These are phyloP conservation scores for Citrullus mucosospermus DNA, from an alignment of 306 rosid genomes.

Conservation along the genomic window DNA sequence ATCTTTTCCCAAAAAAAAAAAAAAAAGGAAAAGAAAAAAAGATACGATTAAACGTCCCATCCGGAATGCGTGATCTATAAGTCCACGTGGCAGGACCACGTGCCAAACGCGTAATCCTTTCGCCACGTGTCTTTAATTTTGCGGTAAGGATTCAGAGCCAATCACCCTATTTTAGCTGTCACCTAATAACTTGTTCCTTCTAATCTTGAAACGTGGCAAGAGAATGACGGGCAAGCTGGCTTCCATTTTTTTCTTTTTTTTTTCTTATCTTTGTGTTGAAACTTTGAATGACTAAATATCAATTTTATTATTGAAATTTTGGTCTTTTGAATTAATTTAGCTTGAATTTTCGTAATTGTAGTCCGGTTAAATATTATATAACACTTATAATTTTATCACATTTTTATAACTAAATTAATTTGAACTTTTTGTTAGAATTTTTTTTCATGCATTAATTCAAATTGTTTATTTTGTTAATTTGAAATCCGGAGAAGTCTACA, in stretches of 20 bases:
- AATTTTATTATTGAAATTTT: too few relatives aligned
- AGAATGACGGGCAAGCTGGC: constrained; percentile 5
- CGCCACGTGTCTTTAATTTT: not conserved
- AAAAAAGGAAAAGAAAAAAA: not conserved
- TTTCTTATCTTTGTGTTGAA: too few relatives aligned
- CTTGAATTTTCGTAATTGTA: too few relatives aligned
- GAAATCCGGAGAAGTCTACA: too few relatives aligned
- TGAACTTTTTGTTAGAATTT: too few relatives aligned
- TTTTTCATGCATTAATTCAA: too few relatives aligned
- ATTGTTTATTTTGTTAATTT: too few relatives aligned
- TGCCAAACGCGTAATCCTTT: not conserved
- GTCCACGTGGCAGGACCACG: constrained; percentile 7
- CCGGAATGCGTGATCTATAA: not conserved
- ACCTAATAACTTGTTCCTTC: not conserved
- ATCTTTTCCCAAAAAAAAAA: not conserved
- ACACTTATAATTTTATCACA: too few relatives aligned
- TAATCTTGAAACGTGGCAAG: not conserved
- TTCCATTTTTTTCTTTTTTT: not conserved
- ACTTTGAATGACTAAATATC: too few relatives aligned
- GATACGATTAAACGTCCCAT: not conserved
- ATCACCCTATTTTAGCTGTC: not conserved
- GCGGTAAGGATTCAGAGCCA: not conserved
- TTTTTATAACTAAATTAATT: too few relatives aligned
- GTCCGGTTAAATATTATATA: too few relatives aligned
- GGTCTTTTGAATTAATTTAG: too few relatives aligned